A percentile compares a stretch with the other conserved stretches of the same genome.
Evolutionary conservation across 2,329 filamentous ascomycete species (phyloP).

Genomic region (Scortechinia acanthostroma): DNA sequence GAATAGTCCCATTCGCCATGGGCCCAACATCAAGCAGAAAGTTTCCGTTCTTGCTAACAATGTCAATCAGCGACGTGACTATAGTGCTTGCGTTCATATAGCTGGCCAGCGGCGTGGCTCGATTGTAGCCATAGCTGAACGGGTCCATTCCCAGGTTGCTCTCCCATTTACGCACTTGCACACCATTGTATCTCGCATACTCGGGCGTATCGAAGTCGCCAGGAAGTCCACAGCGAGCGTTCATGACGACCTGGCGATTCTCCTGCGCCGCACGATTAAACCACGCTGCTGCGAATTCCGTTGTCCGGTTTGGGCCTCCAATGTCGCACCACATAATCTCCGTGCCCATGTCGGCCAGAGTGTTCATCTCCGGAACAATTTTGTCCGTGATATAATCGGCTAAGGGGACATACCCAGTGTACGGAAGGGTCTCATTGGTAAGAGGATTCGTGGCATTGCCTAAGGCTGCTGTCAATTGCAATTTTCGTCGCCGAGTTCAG

Average conservation of each 20-base stretch:
- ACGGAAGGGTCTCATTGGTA: slow-evolving; percentile 28
- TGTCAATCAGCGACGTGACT: slow-evolving; percentile 14
- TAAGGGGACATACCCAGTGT: slow-evolving; percentile 31
- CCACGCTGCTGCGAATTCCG: slow-evolving; percentile 28
- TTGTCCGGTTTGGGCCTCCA: slow-evolving; percentile 30
- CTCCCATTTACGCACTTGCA: slow-evolving; percentile 10
- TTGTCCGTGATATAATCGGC: slow-evolving; percentile 28
- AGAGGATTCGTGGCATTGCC: slow-evolving; percentile 29
- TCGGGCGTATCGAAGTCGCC: slow-evolving; percentile 10
- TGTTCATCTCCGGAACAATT: slow-evolving; percentile 32
- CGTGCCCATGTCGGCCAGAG: slow-evolving; percentile 27
- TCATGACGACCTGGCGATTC: slow-evolving; percentile 6
- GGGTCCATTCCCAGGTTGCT: slow-evolving; percentile 10
- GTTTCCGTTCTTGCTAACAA: slow-evolving; percentile 18
- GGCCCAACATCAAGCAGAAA: slow-evolving; percentile 16
- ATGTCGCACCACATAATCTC: slow-evolving; percentile 39
- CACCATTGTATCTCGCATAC: slow-evolving; percentile 8
- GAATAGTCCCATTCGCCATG: slow-evolving; percentile 38
- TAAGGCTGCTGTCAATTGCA: no score
- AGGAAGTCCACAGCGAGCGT: slow-evolving; percentile 8
- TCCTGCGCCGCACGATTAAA: slow-evolving; percentile 25
- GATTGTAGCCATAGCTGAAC: slow-evolving; percentile 10
- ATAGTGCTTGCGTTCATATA: slow-evolving; percentile 13
- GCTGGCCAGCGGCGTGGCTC: slow-evolving; percentile 7
- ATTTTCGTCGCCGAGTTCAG: background rate